Conservation (phyloP, 108 stramenopile species). For the Cyclotella atomus region DNA sequence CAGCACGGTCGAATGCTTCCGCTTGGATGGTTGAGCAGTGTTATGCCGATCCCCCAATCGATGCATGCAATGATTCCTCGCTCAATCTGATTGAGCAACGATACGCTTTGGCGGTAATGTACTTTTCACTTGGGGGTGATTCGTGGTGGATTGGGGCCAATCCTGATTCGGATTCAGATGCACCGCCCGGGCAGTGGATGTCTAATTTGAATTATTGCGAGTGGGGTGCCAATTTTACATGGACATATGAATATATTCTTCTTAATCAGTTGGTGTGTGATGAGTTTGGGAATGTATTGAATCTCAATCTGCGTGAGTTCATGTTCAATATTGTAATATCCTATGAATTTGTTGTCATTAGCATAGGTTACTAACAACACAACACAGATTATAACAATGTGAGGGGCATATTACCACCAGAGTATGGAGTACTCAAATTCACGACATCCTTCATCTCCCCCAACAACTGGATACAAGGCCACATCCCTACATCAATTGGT, state of each 20-base stretch:
- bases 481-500: constrained; percentile 44
- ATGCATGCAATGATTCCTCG: constrained; percentile 33
- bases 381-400: constrained; percentile 59
- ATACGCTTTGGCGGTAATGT: constrained; percentile 76
- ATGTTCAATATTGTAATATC: neutral
- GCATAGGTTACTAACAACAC: too few species aligned
- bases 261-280: constrained; percentile 48
- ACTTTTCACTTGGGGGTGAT: constrained; percentile 70
- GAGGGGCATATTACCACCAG: constrained; percentile 59
- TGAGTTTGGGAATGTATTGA: constrained; percentile 50
- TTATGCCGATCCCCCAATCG: constrained; percentile 31
- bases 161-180: constrained; percentile 25
- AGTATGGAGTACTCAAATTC: constrained; percentile 54
- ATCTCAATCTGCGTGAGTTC: constrained; percentile 53
- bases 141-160: constrained; percentile 64
- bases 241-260: constrained; percentile 7
- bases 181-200: constrained; percentile 38
- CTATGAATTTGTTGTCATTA: neutral
- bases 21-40: constrained; percentile 52
- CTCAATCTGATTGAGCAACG: constrained; percentile 64
- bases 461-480: constrained; percentile 44
- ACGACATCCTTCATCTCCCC: constrained; percentile 49
- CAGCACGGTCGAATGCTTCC: constrained; percentile 39
- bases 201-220: constrained; percentile 46
- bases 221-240: constrained; percentile 29